Evolutionary conservation across 495 filamentous ascomycete genomes (phyloP), one percentile per base, ranked within the genome.

Genomic region (Aspergillus coremiiformis): DNA sequence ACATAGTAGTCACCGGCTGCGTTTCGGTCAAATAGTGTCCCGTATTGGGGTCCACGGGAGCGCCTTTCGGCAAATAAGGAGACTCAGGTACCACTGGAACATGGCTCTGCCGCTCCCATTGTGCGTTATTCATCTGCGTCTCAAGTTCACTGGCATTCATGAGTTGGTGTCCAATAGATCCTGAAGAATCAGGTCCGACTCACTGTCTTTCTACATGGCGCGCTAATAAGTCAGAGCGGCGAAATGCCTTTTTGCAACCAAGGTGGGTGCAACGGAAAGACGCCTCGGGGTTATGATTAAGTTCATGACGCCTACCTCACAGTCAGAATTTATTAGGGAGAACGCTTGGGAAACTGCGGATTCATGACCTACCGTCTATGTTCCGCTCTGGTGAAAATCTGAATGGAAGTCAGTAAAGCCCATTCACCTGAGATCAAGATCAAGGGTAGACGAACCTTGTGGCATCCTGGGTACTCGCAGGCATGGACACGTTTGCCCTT

Each of bases 141-240:
- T 76, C 73, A 21, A 73, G 60, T 33, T 72, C 67, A 53, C 72
- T 75, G 39, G 17, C 39, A 33, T 29, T 57, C 42, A 60, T 54
- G 48, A 27, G 29, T 29, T 26, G 48, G 44, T 33, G 33, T 27
- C 14, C 22, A 23, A 21, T 12, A 7, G 47, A 32, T 20, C 32
- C 21, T 26, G 19, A 22, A 22, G 23, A 15, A 19, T 5, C 0
- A 14, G 17, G 12, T 10, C 1, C 14, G 17, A 71, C 87, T 75
- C 69, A 92, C 89, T 92, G 88, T 78, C 85, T 81, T 60, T 90
- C 86, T 63, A 84, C 77, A 64, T 96, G 90, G 45, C 90, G 83
- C 23, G 78, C 73, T 24, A 94, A 75, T 21, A 96, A 70, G 67
- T 96, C 90, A 12, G 81, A 73, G 27, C 90, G 81, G 60, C 89